These are phyloP conservation scores for Blastobotrys buckinghamii DNA, from an alignment of 1,139 yeast species.

Conservation along the genomic window DNA sequence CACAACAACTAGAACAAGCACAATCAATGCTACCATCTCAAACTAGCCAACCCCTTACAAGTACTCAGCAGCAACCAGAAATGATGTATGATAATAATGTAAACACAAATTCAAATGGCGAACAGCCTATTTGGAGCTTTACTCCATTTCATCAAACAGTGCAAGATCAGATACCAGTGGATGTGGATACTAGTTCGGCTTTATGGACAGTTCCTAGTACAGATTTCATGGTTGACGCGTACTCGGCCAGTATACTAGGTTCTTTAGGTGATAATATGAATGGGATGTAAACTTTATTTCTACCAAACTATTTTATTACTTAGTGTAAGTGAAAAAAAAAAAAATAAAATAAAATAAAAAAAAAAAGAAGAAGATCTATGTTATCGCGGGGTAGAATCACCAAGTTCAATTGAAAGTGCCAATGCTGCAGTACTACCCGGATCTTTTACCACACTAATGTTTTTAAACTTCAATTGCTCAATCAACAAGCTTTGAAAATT, in stretches of 20 bases:
- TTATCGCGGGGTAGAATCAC: background rate
- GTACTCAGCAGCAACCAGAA: too few relatives aligned
- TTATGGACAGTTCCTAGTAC: conserved; percentile 12
- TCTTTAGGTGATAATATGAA: conserved; percentile 10
- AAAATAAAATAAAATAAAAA: too few relatives aligned
- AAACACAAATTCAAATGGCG: too few relatives aligned
- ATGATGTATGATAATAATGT: too few relatives aligned
- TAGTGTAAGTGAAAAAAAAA: too few relatives aligned
- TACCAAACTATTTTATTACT: too few relatives aligned
- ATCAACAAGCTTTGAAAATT: conserved; percentile 1
- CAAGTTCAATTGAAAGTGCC: background rate
- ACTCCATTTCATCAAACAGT: conserved; percentile 10
- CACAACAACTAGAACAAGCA: too few relatives aligned
- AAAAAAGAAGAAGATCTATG: too few relatives aligned
- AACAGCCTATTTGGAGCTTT: conserved; percentile 12
- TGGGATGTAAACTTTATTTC: background rate
- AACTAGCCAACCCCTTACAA: too few relatives aligned
- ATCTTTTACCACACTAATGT: conserved; percentile 8
- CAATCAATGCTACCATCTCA: too few relatives aligned
- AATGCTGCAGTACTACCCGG: conserved; percentile 12
- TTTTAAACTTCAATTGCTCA: conserved; percentile 5
- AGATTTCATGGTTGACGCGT: conserved; percentile 23
- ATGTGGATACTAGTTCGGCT: background rate
- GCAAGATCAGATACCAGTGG: background rate
- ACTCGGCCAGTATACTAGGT: conserved; percentile 20